Conservation (phyloP, 75 land plant genomes). For the Selaginella moellendorffii region DNA sequence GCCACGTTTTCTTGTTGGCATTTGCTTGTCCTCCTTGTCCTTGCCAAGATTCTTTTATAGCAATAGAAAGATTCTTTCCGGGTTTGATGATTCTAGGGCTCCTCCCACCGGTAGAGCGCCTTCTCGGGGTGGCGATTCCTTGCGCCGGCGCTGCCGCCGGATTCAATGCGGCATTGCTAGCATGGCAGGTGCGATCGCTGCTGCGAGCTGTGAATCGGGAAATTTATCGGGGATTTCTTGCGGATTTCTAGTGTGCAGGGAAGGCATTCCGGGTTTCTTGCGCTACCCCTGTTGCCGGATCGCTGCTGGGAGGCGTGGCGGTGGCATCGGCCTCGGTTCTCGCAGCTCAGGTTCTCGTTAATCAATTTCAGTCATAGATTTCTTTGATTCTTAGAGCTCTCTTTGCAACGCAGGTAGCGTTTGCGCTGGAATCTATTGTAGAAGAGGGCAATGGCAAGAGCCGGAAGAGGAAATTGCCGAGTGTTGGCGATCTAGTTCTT, state of each 20-base stretch:
- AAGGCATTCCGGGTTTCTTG: conserved; percentile 12
- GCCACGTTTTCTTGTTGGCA: too few species aligned
- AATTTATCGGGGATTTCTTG: too few species aligned
- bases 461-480: not conserved
- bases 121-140: not conserved
- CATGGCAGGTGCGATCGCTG: not conserved
- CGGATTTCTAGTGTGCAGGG: conserved; percentile 11
- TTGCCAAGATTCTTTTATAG: too few species aligned
- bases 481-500: conserved; percentile 5
- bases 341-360: conserved; percentile 13
- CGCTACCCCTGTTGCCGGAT: conserved; percentile 13
- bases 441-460: too few species aligned
- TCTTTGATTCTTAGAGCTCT: not conserved
- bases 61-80: too few species aligned
- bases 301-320: conserved; percentile 13
- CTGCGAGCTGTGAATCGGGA: too few species aligned
- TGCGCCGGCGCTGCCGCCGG: not conserved
- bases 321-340: conserved; percentile 15
- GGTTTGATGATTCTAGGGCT: too few species aligned
- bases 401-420: not conserved
- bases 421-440: conserved; percentile 3
- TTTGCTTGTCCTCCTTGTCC: too few species aligned
- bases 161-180: not conserved
- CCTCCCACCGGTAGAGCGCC: too few species aligned
- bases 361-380: not conserved